Conservation (phyloP, 179 eudicot genomes). For the Beta macrorhiza region DNA sequence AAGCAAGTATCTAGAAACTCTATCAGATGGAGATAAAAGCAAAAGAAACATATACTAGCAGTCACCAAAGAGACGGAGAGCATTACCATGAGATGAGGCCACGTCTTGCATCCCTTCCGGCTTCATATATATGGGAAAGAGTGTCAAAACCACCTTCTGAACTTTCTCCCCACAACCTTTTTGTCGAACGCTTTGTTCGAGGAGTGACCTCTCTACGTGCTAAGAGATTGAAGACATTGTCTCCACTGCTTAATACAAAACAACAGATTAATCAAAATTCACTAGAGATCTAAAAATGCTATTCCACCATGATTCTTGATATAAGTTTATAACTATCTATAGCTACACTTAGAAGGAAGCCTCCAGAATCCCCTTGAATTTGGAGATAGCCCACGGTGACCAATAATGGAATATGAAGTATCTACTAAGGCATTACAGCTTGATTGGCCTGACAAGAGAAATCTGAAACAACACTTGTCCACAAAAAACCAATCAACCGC, state of each 20-base stretch:
- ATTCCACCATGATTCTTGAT: neutral
- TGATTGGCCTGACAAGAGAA: neutral
- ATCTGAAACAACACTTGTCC: neutral
- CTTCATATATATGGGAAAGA: slow-evolving; percentile 37
- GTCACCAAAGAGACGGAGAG: neutral
- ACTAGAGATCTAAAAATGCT: neutral
- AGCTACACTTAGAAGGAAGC: neutral
- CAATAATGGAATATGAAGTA: neutral
- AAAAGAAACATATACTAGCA: neutral
- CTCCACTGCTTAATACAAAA: slow-evolving; percentile 34
- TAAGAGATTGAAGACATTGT: slow-evolving; percentile 66
- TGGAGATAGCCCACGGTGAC: neutral
- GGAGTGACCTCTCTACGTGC: slow-evolving; percentile 82
- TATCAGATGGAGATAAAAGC: neutral
- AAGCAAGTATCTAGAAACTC: neutral
- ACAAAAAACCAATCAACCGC: neutral
- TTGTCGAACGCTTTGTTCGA: slow-evolving; percentile 52
- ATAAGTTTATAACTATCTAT: too few species aligned
- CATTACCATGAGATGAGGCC: slow-evolving; percentile 84
- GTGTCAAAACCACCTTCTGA: slow-evolving; percentile 36
- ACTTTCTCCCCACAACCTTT: slow-evolving; percentile 54
- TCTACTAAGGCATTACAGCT: neutral
- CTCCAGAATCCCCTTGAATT: neutral
- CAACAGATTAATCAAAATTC: slow-evolving; percentile 12
- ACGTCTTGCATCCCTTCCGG: slow-evolving; percentile 63